These are phyloP conservation scores for Pseudogymnoascus sp. DNA, from an alignment of 2,329 filamentous ascomycete genomes.

Conservation along the genomic window DNA sequence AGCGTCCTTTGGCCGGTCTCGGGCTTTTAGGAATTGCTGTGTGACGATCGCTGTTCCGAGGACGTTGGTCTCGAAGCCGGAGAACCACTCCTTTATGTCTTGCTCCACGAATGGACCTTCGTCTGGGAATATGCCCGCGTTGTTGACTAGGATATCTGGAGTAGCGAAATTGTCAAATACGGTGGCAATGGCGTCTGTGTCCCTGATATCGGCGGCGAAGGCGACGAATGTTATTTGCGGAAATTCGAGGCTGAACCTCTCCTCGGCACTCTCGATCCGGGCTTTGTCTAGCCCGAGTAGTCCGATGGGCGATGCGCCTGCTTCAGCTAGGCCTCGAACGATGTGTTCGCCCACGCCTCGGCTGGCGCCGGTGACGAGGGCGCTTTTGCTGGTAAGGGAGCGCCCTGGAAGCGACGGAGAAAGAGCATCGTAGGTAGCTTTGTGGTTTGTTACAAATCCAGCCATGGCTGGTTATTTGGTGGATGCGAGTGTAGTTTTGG, in stretches of 20 bases:
- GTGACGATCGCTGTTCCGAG: neutral
- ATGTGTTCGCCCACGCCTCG: conserved; percentile 38
- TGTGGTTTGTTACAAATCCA: conserved; percentile 11
- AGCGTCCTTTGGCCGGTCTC: neutral
- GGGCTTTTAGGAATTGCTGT: neutral
- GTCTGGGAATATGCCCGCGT: neutral
- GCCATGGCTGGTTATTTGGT: neutral
- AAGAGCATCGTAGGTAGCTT: conserved; percentile 6
- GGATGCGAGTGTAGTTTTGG: neutral
- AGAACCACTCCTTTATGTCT: neutral
- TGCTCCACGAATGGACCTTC: neutral
- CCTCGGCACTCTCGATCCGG: neutral
- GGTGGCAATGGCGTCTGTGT: neutral
- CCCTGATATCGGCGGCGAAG: neutral
- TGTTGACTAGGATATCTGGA: neutral
- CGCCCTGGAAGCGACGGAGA: conserved; percentile 26
- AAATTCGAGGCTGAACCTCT: neutral
- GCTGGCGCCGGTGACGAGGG: conserved; percentile 39
- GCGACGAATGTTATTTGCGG: neutral
- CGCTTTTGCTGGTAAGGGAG: conserved; percentile 37
- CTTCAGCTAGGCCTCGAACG: conserved; percentile 37
- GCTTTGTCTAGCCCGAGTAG: neutral
- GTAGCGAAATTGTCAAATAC: neutral
- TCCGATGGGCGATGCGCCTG: conserved; percentile 27
- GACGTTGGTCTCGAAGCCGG: neutral